Evolutionary conservation across 768 basidiomycete genomes (phyloP).

Genomic region (Leucocoprinus leucothites): DNA sequence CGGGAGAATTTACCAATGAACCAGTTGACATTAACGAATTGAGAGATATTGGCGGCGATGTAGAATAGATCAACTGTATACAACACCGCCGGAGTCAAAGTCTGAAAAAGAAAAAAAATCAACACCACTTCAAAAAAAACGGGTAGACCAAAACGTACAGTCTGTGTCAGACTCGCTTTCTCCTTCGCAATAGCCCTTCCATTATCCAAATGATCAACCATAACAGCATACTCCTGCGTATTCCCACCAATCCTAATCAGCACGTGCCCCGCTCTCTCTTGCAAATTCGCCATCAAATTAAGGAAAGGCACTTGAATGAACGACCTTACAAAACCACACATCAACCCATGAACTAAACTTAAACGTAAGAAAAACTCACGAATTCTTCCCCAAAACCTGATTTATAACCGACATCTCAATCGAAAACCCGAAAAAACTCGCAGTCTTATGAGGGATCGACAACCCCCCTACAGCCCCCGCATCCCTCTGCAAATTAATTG

Average conservation of each 20-base stretch:
- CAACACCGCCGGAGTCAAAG: conserved; percentile 63
- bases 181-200: conserved; percentile 28
- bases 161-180: conserved; percentile 19
- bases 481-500: conserved; percentile 36
- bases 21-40: conserved; percentile 62
- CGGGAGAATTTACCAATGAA: conserved; percentile 41
- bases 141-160: conserved; percentile 13
- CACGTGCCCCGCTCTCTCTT: conserved; percentile 57
- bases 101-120: conserved; percentile 26
- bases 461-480: conserved; percentile 29
- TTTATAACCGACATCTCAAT: conserved; percentile 73
- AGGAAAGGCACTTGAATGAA: conserved; percentile 60
- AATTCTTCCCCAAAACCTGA: conserved; percentile 55
- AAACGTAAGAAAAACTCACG: conserved; percentile 27
- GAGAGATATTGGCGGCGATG: conserved; percentile 57
- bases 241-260: conserved; percentile 75
- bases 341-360: conserved; percentile 9
- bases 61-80: conserved; percentile 67
- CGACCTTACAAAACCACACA: conserved; percentile 30
- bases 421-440: conserved; percentile 68
- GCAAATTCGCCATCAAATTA: conserved; percentile 70
- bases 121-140: background rate
- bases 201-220: conserved; percentile 47
- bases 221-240: conserved; percentile 63
- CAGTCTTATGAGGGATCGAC: conserved; percentile 41